Percentiles rank a stretch among this genome's conserved stretches.
Conservation (phyloP, 352 stramenopile species). For the Peronosclerospora sorghi region DNA sequence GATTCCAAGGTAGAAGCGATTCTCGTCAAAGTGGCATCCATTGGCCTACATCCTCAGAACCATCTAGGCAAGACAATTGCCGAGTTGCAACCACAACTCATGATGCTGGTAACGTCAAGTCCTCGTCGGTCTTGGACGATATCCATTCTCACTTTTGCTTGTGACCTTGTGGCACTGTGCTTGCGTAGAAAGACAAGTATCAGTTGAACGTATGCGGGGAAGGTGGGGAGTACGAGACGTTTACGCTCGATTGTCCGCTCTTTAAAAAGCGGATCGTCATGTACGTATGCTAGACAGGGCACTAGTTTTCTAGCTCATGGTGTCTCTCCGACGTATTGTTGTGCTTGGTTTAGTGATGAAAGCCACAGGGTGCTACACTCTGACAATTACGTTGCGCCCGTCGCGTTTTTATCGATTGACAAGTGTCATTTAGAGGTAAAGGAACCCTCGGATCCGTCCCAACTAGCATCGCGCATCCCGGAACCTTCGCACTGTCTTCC, state of each 20-base stretch:
- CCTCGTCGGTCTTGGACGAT: neutral
- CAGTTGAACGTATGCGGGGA: slow-evolving; percentile 98
- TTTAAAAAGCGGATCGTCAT: slow-evolving; percentile 91
- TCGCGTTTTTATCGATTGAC: slow-evolving; percentile 88
- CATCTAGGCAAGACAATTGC: slow-evolving; percentile 82
- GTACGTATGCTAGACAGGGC: slow-evolving; percentile 30
- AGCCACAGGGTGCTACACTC: slow-evolving; percentile 89
- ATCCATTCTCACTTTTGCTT: neutral
- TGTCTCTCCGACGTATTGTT: too few species aligned
- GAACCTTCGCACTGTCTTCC: neutral
- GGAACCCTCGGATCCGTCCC: slow-evolving; percentile 22
- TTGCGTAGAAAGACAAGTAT: slow-evolving; percentile 85
- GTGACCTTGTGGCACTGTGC: slow-evolving; percentile 3
- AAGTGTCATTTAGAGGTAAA: slow-evolving; percentile 88
- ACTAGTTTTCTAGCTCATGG: too few species aligned
- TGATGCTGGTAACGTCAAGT: slow-evolving; percentile 46
- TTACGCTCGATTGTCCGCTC: slow-evolving; percentile 95
- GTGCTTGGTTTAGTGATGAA: slow-evolving; percentile 47
- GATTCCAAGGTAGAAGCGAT: slow-evolving; percentile 90
- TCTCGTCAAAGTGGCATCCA: slow-evolving; percentile 93
- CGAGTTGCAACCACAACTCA: slow-evolving; percentile 83
- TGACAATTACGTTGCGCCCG: slow-evolving; percentile 86
- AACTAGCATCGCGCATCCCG: slow-evolving; percentile 31
- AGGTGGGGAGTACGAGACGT: slow-evolving; percentile 98
- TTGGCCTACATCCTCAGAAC: slow-evolving; percentile 80